These are phyloP conservation scores for Fusarium agapanthi DNA, from an alignment of 2,329 filamentous ascomycete species.

Conservation along the genomic window DNA sequence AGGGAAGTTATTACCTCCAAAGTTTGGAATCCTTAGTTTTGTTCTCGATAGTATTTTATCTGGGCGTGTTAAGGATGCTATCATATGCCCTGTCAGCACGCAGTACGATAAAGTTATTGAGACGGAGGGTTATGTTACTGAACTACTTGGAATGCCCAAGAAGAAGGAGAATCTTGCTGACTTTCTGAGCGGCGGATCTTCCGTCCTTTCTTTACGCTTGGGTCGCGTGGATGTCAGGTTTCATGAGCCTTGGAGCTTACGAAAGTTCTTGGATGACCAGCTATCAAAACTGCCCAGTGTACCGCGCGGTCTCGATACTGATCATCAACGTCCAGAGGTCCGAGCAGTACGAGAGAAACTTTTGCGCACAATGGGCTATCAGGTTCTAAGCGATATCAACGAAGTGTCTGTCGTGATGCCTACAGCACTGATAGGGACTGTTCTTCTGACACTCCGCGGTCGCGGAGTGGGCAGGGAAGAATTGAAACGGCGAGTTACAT, in stretches of 20 bases:
- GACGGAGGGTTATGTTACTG: slow-evolving; percentile 94
- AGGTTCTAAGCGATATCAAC: slow-evolving; percentile 93
- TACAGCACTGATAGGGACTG: slow-evolving; percentile 92
- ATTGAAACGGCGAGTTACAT: slow-evolving; percentile 85
- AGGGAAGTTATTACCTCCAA: slow-evolving; percentile 91
- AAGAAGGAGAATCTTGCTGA: slow-evolving; percentile 92
- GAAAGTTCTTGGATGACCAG: slow-evolving; percentile 82
- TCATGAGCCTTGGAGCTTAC: slow-evolving; percentile 93
- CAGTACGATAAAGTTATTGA: slow-evolving; percentile 99
- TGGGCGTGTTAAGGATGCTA: slow-evolving; percentile 86
- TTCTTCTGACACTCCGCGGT: slow-evolving; percentile 88
- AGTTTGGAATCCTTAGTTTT: slow-evolving; percentile 94
- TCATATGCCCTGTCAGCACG: slow-evolving; percentile 94
- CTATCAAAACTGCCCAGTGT: slow-evolving; percentile 61
- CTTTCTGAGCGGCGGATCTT: slow-evolving; percentile 85
- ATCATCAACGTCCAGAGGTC: slow-evolving; percentile 58
- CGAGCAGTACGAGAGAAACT: slow-evolving; percentile 73
- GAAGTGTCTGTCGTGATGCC: slow-evolving; percentile 98
- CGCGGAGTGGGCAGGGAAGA: slow-evolving; percentile 90
- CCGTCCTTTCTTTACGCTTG: slow-evolving; percentile 85
- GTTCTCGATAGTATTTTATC: slow-evolving; percentile 90
- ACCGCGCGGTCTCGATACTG: slow-evolving; percentile 54
- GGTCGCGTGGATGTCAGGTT: slow-evolving; percentile 95
- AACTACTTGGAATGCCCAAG: slow-evolving; percentile 92
- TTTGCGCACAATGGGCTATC: slow-evolving; percentile 87